Evolutionary conservation across 1,284 basidiomycete species (phyloP).

Genomic region (Ustilago nuda): DNA sequence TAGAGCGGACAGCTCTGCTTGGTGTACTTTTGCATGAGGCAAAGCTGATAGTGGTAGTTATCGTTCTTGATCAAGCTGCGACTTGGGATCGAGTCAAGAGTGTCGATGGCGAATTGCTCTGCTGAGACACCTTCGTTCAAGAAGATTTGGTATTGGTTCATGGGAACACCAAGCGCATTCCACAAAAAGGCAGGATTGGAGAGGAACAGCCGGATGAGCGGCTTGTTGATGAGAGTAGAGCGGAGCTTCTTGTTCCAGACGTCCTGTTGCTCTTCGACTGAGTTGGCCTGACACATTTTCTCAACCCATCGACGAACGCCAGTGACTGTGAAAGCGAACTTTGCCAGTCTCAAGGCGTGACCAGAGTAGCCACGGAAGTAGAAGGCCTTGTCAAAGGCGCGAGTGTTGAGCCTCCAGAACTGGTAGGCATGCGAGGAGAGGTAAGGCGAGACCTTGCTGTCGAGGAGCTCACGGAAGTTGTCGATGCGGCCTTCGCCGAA

Average conservation of each 20-base stretch:
- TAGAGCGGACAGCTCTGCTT: constrained; percentile 79
- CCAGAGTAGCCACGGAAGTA: constrained; percentile 80
- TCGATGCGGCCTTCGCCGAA: constrained; percentile 79
- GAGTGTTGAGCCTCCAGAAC: constrained; percentile 80
- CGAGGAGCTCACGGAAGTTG: constrained; percentile 77
- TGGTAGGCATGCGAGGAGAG: constrained; percentile 81
- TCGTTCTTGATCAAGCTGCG: constrained; percentile 60
- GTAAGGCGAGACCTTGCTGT: constrained; percentile 77
- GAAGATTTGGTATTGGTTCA: constrained; percentile 80
- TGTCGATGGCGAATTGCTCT: constrained; percentile 68
- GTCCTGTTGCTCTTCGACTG: constrained; percentile 75
- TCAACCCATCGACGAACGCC: constrained; percentile 76
- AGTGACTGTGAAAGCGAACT: constrained; percentile 75
- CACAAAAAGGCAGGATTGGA: constrained; percentile 76
- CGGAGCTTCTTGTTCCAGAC: constrained; percentile 77
- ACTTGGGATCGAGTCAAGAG: constrained; percentile 65
- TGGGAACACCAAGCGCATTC: constrained; percentile 84
- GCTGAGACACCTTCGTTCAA: constrained; percentile 74
- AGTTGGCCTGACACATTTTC: constrained; percentile 74
- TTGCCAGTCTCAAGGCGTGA: constrained; percentile 76
- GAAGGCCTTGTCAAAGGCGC: constrained; percentile 77
- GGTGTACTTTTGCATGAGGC: constrained; percentile 78
- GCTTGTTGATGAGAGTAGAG: constrained; percentile 77
- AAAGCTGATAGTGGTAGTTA: constrained; percentile 70
- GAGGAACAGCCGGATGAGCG: constrained; percentile 75